Evolutionary conservation across 495 filamentous ascomycete species (phyloP).

Genomic region (Xylaria cubensis): DNA sequence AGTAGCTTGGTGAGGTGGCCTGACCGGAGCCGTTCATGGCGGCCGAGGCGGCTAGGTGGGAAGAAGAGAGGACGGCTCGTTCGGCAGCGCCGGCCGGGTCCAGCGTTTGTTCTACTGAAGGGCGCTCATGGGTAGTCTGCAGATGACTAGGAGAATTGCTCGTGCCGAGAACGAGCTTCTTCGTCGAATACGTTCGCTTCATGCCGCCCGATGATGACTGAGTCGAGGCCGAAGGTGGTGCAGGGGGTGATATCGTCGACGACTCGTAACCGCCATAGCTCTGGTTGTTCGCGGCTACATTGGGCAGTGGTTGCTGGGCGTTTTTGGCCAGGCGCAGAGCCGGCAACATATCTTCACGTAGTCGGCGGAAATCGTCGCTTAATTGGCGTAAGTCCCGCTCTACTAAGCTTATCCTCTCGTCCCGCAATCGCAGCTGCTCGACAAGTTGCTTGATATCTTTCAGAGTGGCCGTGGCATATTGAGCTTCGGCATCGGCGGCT

Average conservation of each 20-base stretch:
- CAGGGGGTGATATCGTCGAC: constrained; percentile 57
- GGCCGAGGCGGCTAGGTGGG: constrained; percentile 74
- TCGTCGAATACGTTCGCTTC: constrained; percentile 86
- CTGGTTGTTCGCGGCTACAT: constrained; percentile 47
- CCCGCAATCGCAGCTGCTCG: constrained; percentile 81
- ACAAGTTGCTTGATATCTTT: constrained; percentile 91
- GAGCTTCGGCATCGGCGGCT: constrained; percentile 89
- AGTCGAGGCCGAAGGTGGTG: constrained; percentile 55
- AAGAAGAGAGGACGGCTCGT: constrained; percentile 72
- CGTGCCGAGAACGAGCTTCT: constrained; percentile 84
- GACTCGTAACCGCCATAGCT: constrained; percentile 52
- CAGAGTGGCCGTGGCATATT: constrained; percentile 84
- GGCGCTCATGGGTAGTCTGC: constrained; percentile 61
- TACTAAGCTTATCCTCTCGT: constrained; percentile 80
- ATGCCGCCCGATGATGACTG: constrained; percentile 59
- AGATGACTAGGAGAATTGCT: constrained; percentile 75
- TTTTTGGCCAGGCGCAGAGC: constrained; percentile 90
- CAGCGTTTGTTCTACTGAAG: constrained; percentile 61
- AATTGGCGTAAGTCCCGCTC: constrained; percentile 82
- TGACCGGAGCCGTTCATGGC: constrained; percentile 71
- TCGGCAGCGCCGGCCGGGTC: constrained; percentile 61
- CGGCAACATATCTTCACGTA: constrained; percentile 90
- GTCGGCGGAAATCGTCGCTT: constrained; percentile 80
- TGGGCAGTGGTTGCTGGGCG: constrained; percentile 83
- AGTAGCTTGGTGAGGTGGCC: constrained; percentile 64